Evolutionary conservation across 2,329 filamentous ascomycete species (phyloP), one percentile per base, ranked within the genome.

Genomic region (Bipolaris oryzae): DNA sequence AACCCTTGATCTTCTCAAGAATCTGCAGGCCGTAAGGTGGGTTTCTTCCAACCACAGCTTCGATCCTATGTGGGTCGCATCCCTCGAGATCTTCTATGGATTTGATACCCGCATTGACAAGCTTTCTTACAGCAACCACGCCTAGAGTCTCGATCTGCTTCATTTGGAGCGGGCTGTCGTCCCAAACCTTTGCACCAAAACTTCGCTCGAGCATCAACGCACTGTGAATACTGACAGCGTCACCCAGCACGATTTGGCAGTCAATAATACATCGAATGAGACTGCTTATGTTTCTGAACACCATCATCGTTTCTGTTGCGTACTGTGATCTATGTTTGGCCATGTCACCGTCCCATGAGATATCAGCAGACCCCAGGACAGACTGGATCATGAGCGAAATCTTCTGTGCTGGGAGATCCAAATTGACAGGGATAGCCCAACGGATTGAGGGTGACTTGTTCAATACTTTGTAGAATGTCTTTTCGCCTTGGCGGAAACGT

Each of bases 61-160:
- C 94, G 49, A 99, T 91, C 23, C 86, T 84, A 50, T 87, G 84
- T 23, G 88, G 81, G 34, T 94, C 88, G 13, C 86, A 82, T 6
- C 74, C 77, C 15, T 88, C 85, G 11, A 99, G 79, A n/a, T 85
- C 84, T 39, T 89, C 84, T 5, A 98, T 86, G 5, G 81, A 90
- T 25, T 80, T 85, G 51, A 98, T 84, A 0, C 87, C 87, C n/a
- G 86, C 87, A 37, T 84, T 82, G 3, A 86, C 84, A 41, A 98
- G 82, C 72, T 90, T 95, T 35, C 89, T 84, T 61, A 91, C 87
- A n/a, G 85, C 84, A 1, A 88, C 90, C 4, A 86, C 80, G 0
- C 95, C 95, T 58, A 98, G 85, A 2, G 87, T 85, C 0, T 90
- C 86, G 1, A 99, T 83, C 73, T 98, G 94, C 58, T 89, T 89